Evolutionary conservation across 208 protist species (phyloP).

Genomic region (Entamoeba moshkovskii): DNA sequence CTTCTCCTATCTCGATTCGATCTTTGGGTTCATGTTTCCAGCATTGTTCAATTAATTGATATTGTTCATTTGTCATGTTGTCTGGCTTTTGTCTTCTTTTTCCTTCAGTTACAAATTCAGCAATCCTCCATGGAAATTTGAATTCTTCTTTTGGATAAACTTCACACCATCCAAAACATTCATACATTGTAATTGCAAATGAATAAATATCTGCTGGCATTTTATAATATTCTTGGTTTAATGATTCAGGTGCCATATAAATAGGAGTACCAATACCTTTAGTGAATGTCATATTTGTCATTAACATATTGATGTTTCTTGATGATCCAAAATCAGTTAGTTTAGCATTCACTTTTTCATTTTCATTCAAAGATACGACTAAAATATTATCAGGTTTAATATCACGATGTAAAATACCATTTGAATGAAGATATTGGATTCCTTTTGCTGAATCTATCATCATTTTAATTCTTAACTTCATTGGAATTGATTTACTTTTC

Average conservation of each 20-base stretch:
- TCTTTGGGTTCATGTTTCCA: background rate
- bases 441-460: background rate
- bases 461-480: no score
- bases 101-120: background rate
- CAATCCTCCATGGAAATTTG: background rate
- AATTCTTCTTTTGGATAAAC: background rate
- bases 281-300: background rate
- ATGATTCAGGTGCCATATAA: background rate
- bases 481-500: no score
- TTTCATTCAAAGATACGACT: background rate
- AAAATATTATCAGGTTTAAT: background rate
- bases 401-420: background rate
- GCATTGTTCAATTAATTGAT: background rate
- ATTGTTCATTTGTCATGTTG: background rate
- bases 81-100: background rate
- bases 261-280: background rate
- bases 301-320: background rate
- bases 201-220: background rate
- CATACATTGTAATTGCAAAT: background rate
- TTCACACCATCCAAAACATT: background rate
- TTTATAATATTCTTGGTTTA: background rate
- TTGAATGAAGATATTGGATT: background rate
- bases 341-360: background rate
- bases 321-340: background rate
- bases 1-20: no score